These are phyloP conservation scores for Prunus persica DNA, from an alignment of 306 rosid genomes.

Conservation along the genomic window Prunus_persica_NCBIv2 NC_034012.1:23246501-23247000, in stretches of 20 bases:
- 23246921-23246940: too few species aligned
- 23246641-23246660: constrained; percentile 15
- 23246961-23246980: too few species aligned
- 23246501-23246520: constrained; percentile 20
- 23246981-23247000: too few species aligned
- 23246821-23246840: neutral
- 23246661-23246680: constrained; percentile 16
- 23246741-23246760: neutral
- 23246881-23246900: too few species aligned
- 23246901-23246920: too few species aligned
- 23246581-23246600: constrained; percentile 12
- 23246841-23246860: too few species aligned
- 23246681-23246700: constrained; percentile 26
- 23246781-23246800: too few species aligned
- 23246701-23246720: neutral
- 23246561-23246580: constrained; percentile 5
- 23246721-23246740: neutral
- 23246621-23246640: constrained; percentile 21
- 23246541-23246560: constrained; percentile 16
- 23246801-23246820: neutral
- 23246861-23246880: too few species aligned
- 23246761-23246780: neutral
- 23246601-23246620: constrained; percentile 26
- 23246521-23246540: constrained; percentile 12
- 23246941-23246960: too few species aligned